These are phyloP conservation scores for Kernera saxatilis DNA, from an alignment of 345 rosid species.

Conservation along the genomic window DNA sequence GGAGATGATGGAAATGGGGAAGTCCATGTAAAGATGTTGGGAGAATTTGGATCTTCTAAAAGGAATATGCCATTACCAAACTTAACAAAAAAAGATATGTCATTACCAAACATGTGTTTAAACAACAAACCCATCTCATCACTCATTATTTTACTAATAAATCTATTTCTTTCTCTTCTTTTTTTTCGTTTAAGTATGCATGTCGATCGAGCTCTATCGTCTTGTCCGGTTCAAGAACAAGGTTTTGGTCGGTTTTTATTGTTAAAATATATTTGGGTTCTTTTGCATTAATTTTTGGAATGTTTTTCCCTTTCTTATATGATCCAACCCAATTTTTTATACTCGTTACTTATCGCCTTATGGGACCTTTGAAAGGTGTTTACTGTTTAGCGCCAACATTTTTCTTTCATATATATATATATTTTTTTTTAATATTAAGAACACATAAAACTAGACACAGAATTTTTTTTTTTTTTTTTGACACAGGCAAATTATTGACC, in stretches of 20 bases:
- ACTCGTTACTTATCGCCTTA: neutral
- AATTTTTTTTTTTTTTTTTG: too few species aligned
- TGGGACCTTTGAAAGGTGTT: conserved; percentile 7
- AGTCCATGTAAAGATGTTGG: conserved; percentile 30
- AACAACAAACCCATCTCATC: conserved; percentile 10
- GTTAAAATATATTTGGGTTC: neutral
- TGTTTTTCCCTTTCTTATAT: neutral
- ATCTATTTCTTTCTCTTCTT: neutral
- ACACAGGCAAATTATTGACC: too few species aligned
- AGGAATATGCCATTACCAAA: conserved; percentile 37
- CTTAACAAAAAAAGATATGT: conserved; percentile 14
- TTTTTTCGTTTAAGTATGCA: neutral
- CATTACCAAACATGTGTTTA: conserved; percentile 30
- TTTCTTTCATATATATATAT: neutral
- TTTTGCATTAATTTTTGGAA: neutral
- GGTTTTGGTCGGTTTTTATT: conserved; percentile 6
- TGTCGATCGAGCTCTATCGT: conserved; percentile 1
- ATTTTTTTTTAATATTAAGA: too few species aligned
- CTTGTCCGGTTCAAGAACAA: conserved; percentile 12
- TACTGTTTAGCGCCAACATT: neutral
- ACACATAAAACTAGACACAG: neutral
- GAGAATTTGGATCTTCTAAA: conserved; percentile 35
- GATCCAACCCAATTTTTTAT: neutral
- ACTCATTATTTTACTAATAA: neutral
- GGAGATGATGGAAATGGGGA: conserved; percentile 28